Evolutionary conservation across 306 rosid species (phyloP).

Genomic region (Malus orientalis): DNA sequence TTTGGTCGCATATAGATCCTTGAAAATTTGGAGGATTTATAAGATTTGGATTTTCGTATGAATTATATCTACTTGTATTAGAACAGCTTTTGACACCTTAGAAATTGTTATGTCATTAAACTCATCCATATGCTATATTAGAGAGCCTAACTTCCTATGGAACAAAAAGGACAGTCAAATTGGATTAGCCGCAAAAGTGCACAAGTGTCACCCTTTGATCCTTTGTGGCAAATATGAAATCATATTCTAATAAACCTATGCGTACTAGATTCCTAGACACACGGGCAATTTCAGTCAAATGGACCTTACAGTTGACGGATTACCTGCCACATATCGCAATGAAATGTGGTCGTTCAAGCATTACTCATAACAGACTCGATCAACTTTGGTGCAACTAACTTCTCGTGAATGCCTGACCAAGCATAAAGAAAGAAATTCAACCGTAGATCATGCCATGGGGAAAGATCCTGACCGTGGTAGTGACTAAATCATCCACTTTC

Average conservation of each 20-base stretch:
- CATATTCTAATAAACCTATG: neutral
- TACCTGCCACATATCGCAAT: neutral
- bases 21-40: too few relatives aligned
- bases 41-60: neutral
- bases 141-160: neutral
- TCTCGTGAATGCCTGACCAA: neutral
- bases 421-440: neutral
- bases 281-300: neutral
- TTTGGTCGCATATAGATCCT: neutral
- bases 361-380: neutral
- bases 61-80: neutral
- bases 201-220: neutral
- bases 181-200: neutral
- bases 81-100: neutral
- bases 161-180: neutral
- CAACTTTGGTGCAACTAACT: neutral
- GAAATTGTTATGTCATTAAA: neutral
- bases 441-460: neutral
- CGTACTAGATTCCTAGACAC: neutral
- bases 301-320: neutral
- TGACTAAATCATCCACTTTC: neutral
- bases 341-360: neutral
- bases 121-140: neutral
- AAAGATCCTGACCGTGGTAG: neutral
- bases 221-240: neutral